These are phyloP conservation scores for Lasiodiplodia sp. DNA, from an alignment of 2,329 filamentous ascomycete genomes.

Conservation along the genomic window DNA sequence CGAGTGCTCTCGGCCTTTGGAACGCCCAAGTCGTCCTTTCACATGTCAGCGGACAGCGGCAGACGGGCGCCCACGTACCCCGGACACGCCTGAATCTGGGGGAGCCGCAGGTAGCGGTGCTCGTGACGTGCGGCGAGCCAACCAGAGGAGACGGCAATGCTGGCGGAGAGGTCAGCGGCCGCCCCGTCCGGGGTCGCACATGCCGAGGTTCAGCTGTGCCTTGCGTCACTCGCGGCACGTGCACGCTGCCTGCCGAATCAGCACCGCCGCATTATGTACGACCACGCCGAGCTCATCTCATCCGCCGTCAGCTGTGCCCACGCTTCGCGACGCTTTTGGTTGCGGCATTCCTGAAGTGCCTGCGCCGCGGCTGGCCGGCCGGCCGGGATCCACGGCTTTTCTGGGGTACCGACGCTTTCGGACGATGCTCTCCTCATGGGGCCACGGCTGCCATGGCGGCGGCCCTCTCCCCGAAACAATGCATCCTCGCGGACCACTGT, in stretches of 20 bases:
- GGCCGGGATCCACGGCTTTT: background rate
- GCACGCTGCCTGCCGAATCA: conserved; percentile 14
- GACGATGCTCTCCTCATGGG: background rate
- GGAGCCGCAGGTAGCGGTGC: conserved; percentile 23
- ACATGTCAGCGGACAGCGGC: conserved; percentile 26
- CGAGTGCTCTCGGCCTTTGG: conserved; percentile 23
- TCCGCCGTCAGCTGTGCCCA: conserved; percentile 7
- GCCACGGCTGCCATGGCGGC: background rate
- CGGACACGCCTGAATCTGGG: conserved; percentile 28
- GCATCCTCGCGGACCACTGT: background rate
- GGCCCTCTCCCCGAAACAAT: background rate
- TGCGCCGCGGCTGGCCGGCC: conserved; percentile 2
- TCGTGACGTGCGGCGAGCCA: conserved; percentile 23
- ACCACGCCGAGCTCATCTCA: background rate
- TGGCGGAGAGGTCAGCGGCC: conserved; percentile 13
- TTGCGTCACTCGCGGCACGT: conserved; percentile 21
- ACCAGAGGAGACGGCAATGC: background rate
- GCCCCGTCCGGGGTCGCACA: conserved; percentile 4
- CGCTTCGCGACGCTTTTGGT: background rate
- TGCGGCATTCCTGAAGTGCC: background rate
- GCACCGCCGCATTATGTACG: conserved; percentile 20
- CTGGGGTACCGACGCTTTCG: background rate
- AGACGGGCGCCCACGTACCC: conserved; percentile 10
- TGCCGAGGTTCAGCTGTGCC: conserved; percentile 19
- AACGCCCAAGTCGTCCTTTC: conserved; percentile 14